Evolutionary conservation across 2,329 filamentous ascomycete species (phyloP), one percentile per base, ranked within the genome.

Genomic region (Nigrograna mackinnonii): DNA sequence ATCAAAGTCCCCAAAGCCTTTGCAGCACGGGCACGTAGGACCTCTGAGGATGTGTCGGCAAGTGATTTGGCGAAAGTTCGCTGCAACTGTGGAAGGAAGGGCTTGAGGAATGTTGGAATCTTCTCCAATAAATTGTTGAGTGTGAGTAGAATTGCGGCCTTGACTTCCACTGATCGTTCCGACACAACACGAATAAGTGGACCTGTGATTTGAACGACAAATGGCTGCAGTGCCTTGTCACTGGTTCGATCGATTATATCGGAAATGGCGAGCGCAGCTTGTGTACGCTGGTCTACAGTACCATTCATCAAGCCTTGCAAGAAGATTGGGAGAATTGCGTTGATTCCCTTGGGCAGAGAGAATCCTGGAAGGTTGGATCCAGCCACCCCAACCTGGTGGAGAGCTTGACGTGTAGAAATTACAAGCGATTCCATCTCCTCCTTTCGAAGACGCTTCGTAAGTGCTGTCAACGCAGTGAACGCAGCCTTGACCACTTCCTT

Each of bases 391-490:
- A 97, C 88, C 60, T 92, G 89, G 53, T 89, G 85, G 41, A 99
- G 78, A 1, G 89, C 86, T 68, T 95, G 88, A 45, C 92, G 80
- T 2, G 92, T 96, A 1, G 92, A 94, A 40, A 83, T 76, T 14
- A 96, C 91, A 34, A 99, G 79, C 1, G 87, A 84, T 64, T 99
- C 95, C 94, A 99, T 97, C 71, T 97, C 92, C 65, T 99, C 95
- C 70, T 99, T 99, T 64, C 86, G 86, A 48, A 99, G 80, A 57
- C 84, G 86, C 67, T 91, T 91, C 34, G 91, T 96, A 56, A 99
- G 86, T 44, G 89, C 88, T 56, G 76, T 90, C 45, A 99, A 80
- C 5, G 91, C 92, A 41, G 83, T 79, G 91, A 91, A 97, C 17
- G 92, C 84, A 33, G 89, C 82, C 74, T 95, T 95, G 60, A 97